These are phyloP conservation scores for Garcia nutans DNA, from an alignment of 345 rosid genomes.

Conservation along the genomic window DNA sequence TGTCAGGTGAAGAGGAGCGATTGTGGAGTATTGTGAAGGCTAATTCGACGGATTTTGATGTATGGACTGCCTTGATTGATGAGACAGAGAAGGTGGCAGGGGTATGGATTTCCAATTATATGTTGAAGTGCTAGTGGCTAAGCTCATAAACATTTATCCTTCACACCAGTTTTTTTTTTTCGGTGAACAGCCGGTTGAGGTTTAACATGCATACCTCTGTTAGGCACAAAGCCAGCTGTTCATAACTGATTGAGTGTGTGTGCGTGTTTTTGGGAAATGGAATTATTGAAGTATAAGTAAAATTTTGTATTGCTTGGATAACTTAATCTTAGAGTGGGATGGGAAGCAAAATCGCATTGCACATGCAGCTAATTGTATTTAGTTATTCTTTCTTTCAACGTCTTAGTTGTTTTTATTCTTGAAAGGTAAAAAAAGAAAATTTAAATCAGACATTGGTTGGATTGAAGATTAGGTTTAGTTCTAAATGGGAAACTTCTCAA, in stretches of 20 bases:
- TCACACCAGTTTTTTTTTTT: neutral
- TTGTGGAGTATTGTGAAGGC: slow-evolving; percentile 81
- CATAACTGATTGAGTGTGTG: too few species aligned
- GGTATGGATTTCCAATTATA: slow-evolving; percentile 41
- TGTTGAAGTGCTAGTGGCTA: neutral
- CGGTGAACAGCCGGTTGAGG: neutral
- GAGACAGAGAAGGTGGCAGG: slow-evolving; percentile 87
- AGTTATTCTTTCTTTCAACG: neutral
- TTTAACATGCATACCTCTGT: neutral
- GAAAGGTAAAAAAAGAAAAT: neutral
- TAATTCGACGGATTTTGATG: slow-evolving; percentile 77
- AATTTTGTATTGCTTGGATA: too few species aligned
- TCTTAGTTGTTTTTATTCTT: neutral
- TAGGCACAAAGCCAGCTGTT: too few species aligned
- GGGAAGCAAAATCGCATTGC: too few species aligned
- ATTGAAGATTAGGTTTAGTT: neutral
- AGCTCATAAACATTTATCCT: neutral
- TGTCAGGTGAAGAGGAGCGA: slow-evolving; percentile 84
- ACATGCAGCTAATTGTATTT: neutral
- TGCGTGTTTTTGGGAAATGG: too few species aligned
- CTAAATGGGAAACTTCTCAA: neutral
- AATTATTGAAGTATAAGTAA: too few species aligned
- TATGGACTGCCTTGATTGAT: slow-evolving; percentile 86
- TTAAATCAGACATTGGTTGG: neutral
- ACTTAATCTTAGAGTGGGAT: too few species aligned